Percentiles rank a stretch among this genome's conserved stretches.
Evolutionary conservation across 2,329 filamentous ascomycete species (phyloP).

Genomic region (Microsporum audouinii): DNA sequence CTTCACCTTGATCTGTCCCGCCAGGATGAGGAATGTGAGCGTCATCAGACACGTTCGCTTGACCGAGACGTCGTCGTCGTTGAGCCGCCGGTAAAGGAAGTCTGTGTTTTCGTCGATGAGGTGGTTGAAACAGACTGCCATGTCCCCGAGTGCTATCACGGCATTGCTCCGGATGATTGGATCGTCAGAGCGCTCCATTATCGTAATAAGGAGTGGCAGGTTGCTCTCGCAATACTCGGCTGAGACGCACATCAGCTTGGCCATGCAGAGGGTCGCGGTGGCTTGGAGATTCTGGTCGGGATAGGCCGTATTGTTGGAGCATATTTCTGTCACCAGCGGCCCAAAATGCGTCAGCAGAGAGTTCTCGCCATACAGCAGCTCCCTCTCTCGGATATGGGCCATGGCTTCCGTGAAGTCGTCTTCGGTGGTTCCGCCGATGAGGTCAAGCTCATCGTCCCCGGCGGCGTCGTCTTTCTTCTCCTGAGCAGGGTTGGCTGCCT

Average conservation of each 20-base stretch:
- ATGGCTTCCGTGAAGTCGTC: constrained; percentile 87
- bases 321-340: constrained; percentile 83
- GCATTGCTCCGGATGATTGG: constrained; percentile 91
- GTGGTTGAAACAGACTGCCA: constrained; percentile 99
- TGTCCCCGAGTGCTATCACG: constrained; percentile 92
- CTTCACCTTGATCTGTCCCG: constrained; percentile 98
- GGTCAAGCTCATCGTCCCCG: constrained; percentile 79
- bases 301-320: constrained; percentile 87
- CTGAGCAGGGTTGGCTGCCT: constrained; percentile 31
- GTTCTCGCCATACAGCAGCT: constrained; percentile 68
- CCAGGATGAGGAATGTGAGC: constrained; percentile 88
- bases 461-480: constrained; percentile 45
- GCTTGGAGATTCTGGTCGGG: constrained; percentile 82
- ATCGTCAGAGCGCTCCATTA: constrained; percentile 87
- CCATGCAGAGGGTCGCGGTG: constrained; percentile 83
- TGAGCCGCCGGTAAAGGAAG: constrained; percentile 86
- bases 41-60: constrained; percentile 99
- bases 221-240: constrained; percentile 93
- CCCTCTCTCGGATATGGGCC: constrained; percentile 70
- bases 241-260: constrained; percentile 97
- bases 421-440: constrained; percentile 92
- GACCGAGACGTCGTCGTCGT: constrained; percentile 76
- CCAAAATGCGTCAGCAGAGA: constrained; percentile 86
- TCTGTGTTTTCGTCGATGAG: constrained; percentile 98
- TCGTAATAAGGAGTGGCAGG: constrained; percentile 86